Percentiles rank a stretch among this genome's conserved stretches.
These are phyloP conservation scores for Candida sanyaensis DNA, from an alignment of 1,139 yeast genomes.

Conservation along the genomic window DNA sequence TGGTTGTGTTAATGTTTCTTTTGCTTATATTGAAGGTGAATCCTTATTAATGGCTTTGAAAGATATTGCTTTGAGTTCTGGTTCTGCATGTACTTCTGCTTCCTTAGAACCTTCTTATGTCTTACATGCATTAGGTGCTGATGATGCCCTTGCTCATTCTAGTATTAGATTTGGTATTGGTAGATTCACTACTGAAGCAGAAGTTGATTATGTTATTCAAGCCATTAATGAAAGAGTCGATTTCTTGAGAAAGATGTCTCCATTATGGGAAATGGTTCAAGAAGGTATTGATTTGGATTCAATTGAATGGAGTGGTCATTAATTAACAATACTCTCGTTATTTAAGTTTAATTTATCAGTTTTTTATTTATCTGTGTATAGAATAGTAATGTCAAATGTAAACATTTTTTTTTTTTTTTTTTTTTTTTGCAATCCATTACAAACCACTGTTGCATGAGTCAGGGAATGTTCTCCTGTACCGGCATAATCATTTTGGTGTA, in stretches of 20 bases:
- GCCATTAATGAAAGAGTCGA: conserved; percentile 90
- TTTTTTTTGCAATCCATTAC: background rate
- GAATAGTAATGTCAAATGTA: background rate
- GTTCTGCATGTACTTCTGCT: conserved; percentile 99
- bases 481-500: background rate
- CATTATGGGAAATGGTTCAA: conserved; percentile 99
- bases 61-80: conserved; percentile 94
- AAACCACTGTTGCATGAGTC: too few relatives aligned
- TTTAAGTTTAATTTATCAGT: background rate
- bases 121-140: conserved; percentile 94
- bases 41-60: conserved; percentile 95
- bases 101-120: conserved; percentile 97
- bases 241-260: conserved; percentile 88
- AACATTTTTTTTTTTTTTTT: background rate
- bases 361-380: background rate
- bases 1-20: conserved; percentile 95
- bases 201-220: conserved; percentile 86
- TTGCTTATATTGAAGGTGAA: conserved; percentile 98
- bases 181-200: conserved; percentile 94
- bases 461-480: background rate
- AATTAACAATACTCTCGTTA: background rate
- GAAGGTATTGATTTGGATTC: conserved; percentile 94
- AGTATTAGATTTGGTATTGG: conserved; percentile 97
- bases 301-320: conserved; percentile 97
- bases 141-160: conserved; percentile 97